Base-by-base conservation (phyloP, 805 yeast species). In the Starmerella apis region DNA sequence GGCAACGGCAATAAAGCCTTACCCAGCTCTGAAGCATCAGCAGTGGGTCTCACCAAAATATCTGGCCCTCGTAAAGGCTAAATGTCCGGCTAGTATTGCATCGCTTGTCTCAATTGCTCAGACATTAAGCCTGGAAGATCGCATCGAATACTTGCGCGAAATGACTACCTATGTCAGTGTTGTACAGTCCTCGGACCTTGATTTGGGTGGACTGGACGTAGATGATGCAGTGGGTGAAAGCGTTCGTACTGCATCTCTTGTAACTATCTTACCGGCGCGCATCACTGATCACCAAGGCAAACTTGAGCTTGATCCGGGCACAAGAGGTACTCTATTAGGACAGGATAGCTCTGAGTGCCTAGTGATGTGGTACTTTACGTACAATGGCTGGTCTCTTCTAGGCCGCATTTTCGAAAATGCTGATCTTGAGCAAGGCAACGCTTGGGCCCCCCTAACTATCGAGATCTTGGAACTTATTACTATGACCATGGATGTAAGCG, bases 331-430 rank as follows among this genome's bases (percentile, higher is more conserved):
- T 56, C 65, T 85, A 3, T 65, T 88, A 9, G 71, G 77, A 3
- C 61, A 68, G 2, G 65, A 68, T 13, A 59, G 66, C 23, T 62
- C 67, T 7, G 50, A 53, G 16, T 50, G 55, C 24, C 57, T 68
- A 9, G 83, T 83, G 3, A 74, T 86, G 20, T 87, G 92, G 67
- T 67, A 81, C 24, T 77, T 82, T 61, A 72, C 74, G 3, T 86
- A 80, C 62, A 84, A 80, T 61, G 96, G 96, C 1, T 87, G 96
- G 95, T 76, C 94, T 0, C 66, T 83, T 24, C 59, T 90, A 16
- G 96, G 96, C 1, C 74, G 94, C 59, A 68, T 84, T 0, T 64
- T 88, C 28, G 87, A 83, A 56, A 82, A 82, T 55, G 65, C 81
- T 9, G 58, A 57, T 70, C 62, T 43, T 53, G 24, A 1, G 9